phyloP scores from a whole-genome alignment of 352 stramenopile genomes.

The Pilasporangium apinafurcum region DNA sequence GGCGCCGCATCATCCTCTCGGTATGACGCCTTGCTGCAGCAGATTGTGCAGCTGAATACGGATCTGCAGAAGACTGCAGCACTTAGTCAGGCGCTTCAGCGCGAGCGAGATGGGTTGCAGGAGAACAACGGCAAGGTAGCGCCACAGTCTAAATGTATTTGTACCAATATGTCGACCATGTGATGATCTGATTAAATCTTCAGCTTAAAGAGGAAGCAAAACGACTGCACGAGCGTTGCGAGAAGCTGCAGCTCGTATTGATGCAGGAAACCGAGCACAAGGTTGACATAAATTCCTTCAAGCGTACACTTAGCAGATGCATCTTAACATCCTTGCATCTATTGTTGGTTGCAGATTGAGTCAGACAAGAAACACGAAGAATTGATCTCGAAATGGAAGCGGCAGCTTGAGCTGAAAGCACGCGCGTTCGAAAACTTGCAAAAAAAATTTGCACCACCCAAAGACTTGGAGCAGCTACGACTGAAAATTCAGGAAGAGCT shows the following conservation, averaged over 20 bases:
- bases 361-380: slow-evolving; percentile 77
- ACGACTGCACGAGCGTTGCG: slow-evolving; percentile 64
- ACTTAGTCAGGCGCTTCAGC: slow-evolving; percentile 72
- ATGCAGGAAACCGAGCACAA: slow-evolving; percentile 83
- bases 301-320: background rate
- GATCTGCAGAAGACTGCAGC: slow-evolving; percentile 79
- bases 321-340: background rate
- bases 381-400: slow-evolving; percentile 79
- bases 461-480: slow-evolving; percentile 74
- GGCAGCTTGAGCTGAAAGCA: slow-evolving; percentile 76
- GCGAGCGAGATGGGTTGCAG: slow-evolving; percentile 63
- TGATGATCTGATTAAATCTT: too few relatives aligned
- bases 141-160: too few relatives aligned
- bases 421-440: slow-evolving; percentile 77
- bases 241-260: slow-evolving; percentile 73
- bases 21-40: slow-evolving; percentile 70
- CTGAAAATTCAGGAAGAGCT: slow-evolving; percentile 82
- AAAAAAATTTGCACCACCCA: slow-evolving; percentile 74
- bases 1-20: slow-evolving; percentile 18
- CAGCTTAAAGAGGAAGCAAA: slow-evolving; percentile 63
- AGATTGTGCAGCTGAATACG: slow-evolving; percentile 82
- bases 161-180: too few relatives aligned
- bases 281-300: too few relatives aligned
- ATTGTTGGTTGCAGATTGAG: too few relatives aligned
- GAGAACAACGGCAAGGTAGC: slow-evolving; percentile 62